phyloP scores from a whole-genome alignment of 257 asterid species.

The Nicotiana attenuata region DNA sequence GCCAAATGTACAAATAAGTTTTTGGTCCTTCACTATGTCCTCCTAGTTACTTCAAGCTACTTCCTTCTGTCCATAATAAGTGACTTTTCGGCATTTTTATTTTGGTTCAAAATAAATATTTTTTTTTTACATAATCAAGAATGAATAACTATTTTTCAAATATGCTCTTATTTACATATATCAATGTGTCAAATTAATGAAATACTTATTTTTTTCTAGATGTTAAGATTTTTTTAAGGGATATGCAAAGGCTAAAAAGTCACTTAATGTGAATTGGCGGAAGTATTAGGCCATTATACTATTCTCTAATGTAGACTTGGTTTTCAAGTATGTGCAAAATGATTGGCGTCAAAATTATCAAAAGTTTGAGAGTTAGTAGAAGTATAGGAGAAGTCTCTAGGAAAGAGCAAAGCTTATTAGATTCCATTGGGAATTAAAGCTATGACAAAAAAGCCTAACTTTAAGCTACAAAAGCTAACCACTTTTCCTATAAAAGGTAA shows the following conservation, averaged over 20 bases:
- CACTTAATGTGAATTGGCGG: no score
- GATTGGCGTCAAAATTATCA: not conserved
- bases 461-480: not conserved
- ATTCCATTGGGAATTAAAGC: slow-evolving; percentile 14
- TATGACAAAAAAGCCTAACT: not conserved
- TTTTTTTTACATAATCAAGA: no score
- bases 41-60: not conserved
- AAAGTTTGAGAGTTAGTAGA: not conserved
- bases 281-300: not conserved
- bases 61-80: no score
- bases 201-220: no score
- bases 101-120: no score
- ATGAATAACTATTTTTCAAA: no score
- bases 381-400: not conserved
- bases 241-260: no score
- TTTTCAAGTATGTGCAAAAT: not conserved
- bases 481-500: not conserved
- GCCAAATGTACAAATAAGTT: not conserved
- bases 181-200: no score
- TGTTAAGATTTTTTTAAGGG: no score
- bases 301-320: not conserved
- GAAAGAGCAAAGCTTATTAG: not conserved
- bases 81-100: no score
- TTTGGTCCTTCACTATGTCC: not conserved
- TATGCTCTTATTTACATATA: no score